These are phyloP conservation scores for Baudoinia panamericana DNA, from an alignment of 495 filamentous ascomycete genomes.

Conservation along the genomic window DNA sequence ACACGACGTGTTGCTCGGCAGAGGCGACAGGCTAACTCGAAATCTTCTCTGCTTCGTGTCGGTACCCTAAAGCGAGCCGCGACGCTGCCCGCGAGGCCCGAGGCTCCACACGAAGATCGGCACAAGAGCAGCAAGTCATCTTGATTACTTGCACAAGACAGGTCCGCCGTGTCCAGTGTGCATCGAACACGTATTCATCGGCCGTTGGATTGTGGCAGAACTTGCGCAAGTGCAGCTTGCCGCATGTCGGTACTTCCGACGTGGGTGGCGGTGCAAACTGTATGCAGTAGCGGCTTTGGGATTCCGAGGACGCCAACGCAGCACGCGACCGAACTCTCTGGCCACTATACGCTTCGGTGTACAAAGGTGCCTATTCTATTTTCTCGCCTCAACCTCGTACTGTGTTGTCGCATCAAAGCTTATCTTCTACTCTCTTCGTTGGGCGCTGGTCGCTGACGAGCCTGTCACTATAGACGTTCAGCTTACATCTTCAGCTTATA, in stretches of 20 bases:
- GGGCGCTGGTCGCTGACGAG: slow-evolving; percentile 20
- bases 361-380: slow-evolving; percentile 11
- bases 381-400: too few species aligned
- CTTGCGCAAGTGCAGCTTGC: background rate
- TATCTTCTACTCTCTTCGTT: background rate
- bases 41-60: too few species aligned
- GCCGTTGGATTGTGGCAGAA: slow-evolving; percentile 1
- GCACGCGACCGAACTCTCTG: slow-evolving; percentile 6
- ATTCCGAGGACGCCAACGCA: slow-evolving; percentile 5
- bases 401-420: too few species aligned
- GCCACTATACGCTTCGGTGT: slow-evolving; percentile 3
- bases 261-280: slow-evolving; percentile 17
- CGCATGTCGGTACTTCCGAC: slow-evolving; percentile 10
- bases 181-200: slow-evolving; percentile 5
- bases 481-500: background rate
- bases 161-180: slow-evolving; percentile 2
- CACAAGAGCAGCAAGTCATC: background rate
- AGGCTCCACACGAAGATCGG: background rate
- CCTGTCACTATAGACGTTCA: background rate
- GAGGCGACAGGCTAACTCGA: too few species aligned
- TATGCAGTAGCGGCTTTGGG: slow-evolving; percentile 6
- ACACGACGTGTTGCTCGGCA: too few species aligned
- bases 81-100: background rate
- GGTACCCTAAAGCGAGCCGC: too few species aligned
- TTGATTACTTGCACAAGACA: background rate